phyloP scores from a whole-genome alignment of 208 protist genomes.

The Leishmania arabica region DNA sequence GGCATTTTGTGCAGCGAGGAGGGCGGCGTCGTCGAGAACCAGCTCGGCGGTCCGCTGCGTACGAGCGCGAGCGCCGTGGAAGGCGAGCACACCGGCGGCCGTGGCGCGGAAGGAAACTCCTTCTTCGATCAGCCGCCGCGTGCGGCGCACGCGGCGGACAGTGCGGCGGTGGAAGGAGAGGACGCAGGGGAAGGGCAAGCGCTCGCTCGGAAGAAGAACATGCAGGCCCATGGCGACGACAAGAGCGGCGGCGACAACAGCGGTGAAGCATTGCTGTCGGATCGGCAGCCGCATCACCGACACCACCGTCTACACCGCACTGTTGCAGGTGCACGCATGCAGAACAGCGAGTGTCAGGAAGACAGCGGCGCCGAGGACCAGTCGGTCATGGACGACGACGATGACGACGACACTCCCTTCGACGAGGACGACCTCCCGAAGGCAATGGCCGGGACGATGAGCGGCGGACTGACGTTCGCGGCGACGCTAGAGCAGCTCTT shows the following conservation, averaged over 20 bases:
- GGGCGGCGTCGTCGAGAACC: constrained; percentile 31
- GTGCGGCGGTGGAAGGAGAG: background rate
- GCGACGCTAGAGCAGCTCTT: constrained; percentile 31
- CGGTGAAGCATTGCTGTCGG: constrained; percentile 21
- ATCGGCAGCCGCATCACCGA: constrained; percentile 5
- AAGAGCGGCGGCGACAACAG: constrained; percentile 13
- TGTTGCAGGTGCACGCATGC: background rate
- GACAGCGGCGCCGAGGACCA: background rate
- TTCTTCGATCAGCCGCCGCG: background rate
- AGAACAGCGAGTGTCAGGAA: constrained; percentile 1
- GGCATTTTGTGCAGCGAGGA: constrained; percentile 36
- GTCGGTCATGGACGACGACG: constrained; percentile 2
- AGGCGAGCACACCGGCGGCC: background rate
- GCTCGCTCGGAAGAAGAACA: background rate
- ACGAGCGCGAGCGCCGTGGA: background rate
- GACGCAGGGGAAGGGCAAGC: background rate
- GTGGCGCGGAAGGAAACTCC: background rate
- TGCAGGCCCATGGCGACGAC: background rate
- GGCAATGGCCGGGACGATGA: constrained; percentile 10
- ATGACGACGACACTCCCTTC: constrained; percentile 1
- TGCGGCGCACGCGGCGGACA: background rate
- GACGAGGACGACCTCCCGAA: constrained; percentile 16
- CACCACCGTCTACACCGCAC: background rate
- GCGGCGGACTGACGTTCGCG: constrained; percentile 1
- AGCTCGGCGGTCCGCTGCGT: constrained; percentile 12